phyloP scores from a whole-genome alignment of 2,329 filamentous ascomycete species.

The Elsinoe fawcettii region DNA sequence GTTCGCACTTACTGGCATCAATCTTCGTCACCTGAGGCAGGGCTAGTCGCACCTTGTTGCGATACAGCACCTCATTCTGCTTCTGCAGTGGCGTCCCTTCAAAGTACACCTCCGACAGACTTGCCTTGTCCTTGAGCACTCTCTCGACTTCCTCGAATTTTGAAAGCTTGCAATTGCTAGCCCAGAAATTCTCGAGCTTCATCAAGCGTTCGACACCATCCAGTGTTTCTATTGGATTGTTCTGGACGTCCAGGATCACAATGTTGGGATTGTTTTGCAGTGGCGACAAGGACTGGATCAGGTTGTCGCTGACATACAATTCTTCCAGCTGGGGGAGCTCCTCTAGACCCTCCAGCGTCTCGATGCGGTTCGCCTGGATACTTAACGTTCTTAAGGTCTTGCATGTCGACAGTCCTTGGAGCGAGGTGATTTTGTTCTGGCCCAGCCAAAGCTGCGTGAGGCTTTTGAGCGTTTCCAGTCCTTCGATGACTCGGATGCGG shows the following conservation, averaged over 20 bases:
- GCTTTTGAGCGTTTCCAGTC: constrained; percentile 65
- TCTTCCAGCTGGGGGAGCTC: constrained; percentile 73
- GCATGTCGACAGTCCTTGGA: constrained; percentile 67
- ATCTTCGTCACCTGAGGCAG: constrained; percentile 87
- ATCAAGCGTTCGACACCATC: constrained; percentile 60
- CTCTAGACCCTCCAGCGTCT: constrained; percentile 66
- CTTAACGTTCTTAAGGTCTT: constrained; percentile 78
- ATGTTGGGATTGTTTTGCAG: constrained; percentile 51
- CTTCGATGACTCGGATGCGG: constrained; percentile 79
- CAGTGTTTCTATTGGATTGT: constrained; percentile 73
- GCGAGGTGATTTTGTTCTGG: constrained; percentile 89
- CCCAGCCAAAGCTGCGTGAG: constrained; percentile 90
- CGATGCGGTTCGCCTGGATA: constrained; percentile 91
- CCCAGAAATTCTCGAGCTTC: constrained; percentile 86
- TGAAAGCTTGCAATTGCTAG: constrained; percentile 73
- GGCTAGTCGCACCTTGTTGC: constrained; percentile 85
- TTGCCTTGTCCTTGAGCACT: constrained; percentile 67
- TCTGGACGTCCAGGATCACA: constrained; percentile 77
- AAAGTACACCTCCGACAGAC: constrained; percentile 86
- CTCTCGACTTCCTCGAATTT: constrained; percentile 79
- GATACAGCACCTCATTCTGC: constrained; percentile 70
- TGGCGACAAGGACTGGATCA: constrained; percentile 68
- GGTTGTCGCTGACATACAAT: constrained; percentile 92
- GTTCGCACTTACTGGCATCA: constrained; percentile 75
- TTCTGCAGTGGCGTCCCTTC: constrained; percentile 88